These are phyloP conservation scores for Ensete glaucum DNA, from an alignment of 176 grass and related monocot genomes.

Conservation along the genomic window DNA sequence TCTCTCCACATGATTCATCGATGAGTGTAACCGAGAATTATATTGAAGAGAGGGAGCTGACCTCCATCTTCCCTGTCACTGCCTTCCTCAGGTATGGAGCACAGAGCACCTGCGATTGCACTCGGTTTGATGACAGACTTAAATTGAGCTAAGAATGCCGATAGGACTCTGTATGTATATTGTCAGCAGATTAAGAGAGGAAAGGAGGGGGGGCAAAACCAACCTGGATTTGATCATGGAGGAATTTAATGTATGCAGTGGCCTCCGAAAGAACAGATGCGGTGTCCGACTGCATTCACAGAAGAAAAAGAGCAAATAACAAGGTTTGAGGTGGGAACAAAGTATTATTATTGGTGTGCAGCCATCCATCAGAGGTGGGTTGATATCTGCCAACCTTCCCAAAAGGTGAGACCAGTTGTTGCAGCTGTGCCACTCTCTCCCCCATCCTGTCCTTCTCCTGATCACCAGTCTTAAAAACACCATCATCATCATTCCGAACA, in stretches of 20 bases:
- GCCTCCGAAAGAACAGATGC: conserved; percentile 87
- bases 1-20: no score
- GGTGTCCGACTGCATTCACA: conserved; percentile 58
- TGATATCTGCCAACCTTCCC: conserved; percentile 46
- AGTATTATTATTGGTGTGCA: neutral
- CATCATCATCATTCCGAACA: neutral
- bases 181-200: neutral
- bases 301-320: no score
- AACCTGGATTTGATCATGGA: conserved; percentile 93
- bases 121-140: neutral
- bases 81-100: conserved; percentile 56
- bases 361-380: neutral
- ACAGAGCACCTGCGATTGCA: conserved; percentile 51
- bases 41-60: conserved; percentile 17
- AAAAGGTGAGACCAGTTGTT: conserved; percentile 85
- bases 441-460: conserved; percentile 97
- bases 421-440: conserved; percentile 62
- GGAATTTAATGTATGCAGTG: conserved; percentile 80
- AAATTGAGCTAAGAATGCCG: neutral
- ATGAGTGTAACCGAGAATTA: no score
- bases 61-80: conserved; percentile 35
- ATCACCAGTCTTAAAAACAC: neutral
- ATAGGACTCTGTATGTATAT: neutral
- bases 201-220: no score
- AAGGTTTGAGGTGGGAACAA: no score